Base-by-base conservation (phyloP, 495 filamentous ascomycete genomes). In the Aspergillus bridgeri region DNA sequence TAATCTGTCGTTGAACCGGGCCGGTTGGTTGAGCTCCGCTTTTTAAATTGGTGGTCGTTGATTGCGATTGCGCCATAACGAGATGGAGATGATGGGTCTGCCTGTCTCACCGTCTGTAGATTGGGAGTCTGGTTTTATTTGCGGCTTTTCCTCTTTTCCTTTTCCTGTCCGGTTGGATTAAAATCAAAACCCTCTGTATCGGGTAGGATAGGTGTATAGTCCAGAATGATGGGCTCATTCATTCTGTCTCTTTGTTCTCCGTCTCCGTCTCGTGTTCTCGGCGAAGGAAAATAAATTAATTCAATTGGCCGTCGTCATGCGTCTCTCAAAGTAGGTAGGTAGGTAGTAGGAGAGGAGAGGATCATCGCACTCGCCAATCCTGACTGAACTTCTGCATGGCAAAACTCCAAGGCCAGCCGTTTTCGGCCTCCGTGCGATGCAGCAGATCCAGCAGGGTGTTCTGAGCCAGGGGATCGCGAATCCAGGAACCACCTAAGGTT, bases 401-500 rank as follows among this genome's bases (percentile, higher is more conserved):
- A 51, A 61, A 68, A 25, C 56, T 33, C 65, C 65, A 68, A 21
- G 65, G 61, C 65, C 65, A 68, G 18, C 65, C 65, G 24, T 64
- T 64, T 42, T 68, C 65, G 21, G 56, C 45, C 51, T 68, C 62
- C 23, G 65, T 68, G 42, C 59, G 52, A 33, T 52, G 65, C 11
- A 68, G 56, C 2, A 68, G 53, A 44, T 65, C 65, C 0, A 68
- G 59, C 9, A 68, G 59, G 44, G 56, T 58, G 24, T 50, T 62
- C 22, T 62, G 65, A 5, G 63, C 58, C 2, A 62, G 59, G 9
- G 65, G 56, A 21, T 67, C 58, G 17, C 53, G 60, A 18, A 77
- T 69, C 71, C 72, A 75, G 18, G 68, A 66, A 48, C 69, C 63
- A 50, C 70, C 72, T 75, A 51, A 6, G 5, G 42, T 29, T 44